Conservation (phyloP, 148 eudicot genomes). For the Fagopyrum homotropicum region DNA sequence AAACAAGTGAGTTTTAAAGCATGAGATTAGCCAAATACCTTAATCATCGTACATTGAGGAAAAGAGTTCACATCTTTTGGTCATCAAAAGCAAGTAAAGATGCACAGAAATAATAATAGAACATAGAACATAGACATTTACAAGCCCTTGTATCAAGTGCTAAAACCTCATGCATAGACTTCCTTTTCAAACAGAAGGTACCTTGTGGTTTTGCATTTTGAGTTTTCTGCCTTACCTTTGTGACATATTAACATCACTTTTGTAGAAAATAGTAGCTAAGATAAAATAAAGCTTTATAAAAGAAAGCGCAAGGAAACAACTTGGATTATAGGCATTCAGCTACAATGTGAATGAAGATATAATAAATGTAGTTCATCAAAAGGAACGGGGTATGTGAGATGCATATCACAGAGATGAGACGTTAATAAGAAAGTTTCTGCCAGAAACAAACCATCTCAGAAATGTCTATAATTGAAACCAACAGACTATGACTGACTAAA, state of each 20-base stretch:
- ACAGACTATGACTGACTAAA: neutral
- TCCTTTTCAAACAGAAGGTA: neutral
- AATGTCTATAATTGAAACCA: neutral
- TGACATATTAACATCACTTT: neutral
- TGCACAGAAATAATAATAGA: no score
- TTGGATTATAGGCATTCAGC: neutral
- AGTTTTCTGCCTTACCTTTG: neutral
- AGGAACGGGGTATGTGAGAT: neutral
- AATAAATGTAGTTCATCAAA: neutral
- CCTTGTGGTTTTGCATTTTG: neutral
- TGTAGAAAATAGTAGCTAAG: neutral
- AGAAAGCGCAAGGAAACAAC: neutral
- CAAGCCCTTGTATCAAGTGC: neutral
- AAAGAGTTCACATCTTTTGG: neutral
- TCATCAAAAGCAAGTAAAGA: neutral
- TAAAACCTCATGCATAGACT: neutral
- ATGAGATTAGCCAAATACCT: constrained; percentile 13
- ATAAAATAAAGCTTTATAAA: neutral
- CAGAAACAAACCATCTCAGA: neutral
- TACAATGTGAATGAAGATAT: neutral
- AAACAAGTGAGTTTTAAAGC: constrained; percentile 15
- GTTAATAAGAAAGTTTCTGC: neutral
- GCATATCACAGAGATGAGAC: neutral
- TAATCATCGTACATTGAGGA: neutral
- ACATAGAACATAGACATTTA: neutral